phyloP scores from a whole-genome alignment of 2,329 filamentous ascomycete species.

The Setomelanomma holmii region DNA sequence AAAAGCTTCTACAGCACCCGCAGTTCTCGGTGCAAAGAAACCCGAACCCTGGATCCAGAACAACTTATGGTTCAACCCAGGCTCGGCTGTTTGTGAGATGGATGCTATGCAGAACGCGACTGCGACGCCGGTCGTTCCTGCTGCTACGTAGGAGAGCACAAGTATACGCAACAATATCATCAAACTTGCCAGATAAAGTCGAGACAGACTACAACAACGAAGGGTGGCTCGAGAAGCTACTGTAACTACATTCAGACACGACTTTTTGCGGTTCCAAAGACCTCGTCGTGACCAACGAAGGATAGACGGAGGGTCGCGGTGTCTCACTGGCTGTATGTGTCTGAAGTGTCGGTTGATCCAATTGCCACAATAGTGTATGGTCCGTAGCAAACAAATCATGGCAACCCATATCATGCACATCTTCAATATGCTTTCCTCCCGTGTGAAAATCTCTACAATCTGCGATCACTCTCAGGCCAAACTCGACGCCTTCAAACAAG shows the following conservation, averaged over 20 bases:
- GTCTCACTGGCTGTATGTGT: not conserved
- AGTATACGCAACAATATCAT: not conserved
- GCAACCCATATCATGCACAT: no score
- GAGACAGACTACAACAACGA: no score
- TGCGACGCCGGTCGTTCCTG: not conserved
- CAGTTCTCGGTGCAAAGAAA: constrained; percentile 27
- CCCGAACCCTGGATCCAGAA: constrained; percentile 4
- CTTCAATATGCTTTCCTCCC: no score
- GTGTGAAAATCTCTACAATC: no score
- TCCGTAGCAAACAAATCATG: no score
- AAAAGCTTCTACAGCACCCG: constrained; percentile 9
- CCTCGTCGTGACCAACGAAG: not conserved
- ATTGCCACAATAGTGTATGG: not conserved
- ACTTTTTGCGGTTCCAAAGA: not conserved
- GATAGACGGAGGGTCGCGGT: not conserved
- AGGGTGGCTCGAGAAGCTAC: no score
- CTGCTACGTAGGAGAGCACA: not conserved
- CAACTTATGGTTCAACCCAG: not conserved
- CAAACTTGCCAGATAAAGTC: no score
- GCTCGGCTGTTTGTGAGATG: constrained; percentile 1
- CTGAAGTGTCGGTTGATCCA: not conserved
- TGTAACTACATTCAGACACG: not conserved
- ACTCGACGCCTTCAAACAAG: no score
- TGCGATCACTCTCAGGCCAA: no score
- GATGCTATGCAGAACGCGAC: not conserved